These are phyloP conservation scores for Bodo saltans DNA, from an alignment of 78 protist genomes.

Conservation along the genomic window DNA sequence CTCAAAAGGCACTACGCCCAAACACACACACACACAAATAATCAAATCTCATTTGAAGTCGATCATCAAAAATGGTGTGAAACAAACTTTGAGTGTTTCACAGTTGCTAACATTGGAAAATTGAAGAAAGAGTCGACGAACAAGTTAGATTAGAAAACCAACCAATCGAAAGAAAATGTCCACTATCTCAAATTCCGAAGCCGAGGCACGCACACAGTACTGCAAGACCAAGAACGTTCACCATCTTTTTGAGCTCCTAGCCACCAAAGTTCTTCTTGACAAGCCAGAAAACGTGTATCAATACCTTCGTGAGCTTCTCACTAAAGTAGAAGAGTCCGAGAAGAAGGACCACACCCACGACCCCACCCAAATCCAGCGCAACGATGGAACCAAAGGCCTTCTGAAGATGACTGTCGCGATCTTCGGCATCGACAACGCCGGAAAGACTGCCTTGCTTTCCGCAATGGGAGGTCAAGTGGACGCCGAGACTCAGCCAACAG, in stretches of 20 bases:
- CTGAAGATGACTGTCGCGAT: slow-evolving; percentile 15
- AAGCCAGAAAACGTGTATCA: neutral
- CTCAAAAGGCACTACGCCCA: too few relatives aligned
- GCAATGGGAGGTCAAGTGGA: neutral
- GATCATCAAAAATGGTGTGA: too few relatives aligned
- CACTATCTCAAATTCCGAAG: too few relatives aligned
- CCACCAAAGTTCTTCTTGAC: neutral
- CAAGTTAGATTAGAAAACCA: too few relatives aligned
- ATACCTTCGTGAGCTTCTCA: neutral
- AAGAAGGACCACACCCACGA: neutral
- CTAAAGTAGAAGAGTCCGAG: neutral
- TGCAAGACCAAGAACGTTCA: neutral
- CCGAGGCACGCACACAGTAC: too few relatives aligned
- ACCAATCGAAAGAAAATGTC: too few relatives aligned
- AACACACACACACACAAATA: too few relatives aligned
- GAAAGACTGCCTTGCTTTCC: slow-evolving; percentile 18
- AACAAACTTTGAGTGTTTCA: too few relatives aligned
- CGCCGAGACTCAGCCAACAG: slow-evolving; percentile 4
- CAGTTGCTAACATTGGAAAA: too few relatives aligned
- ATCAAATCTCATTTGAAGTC: too few relatives aligned
- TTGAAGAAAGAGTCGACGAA: too few relatives aligned
- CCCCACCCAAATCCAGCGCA: neutral
- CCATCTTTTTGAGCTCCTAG: slow-evolving; percentile 19
- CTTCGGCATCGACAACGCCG: slow-evolving; percentile 33
- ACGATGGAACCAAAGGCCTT: neutral